These are phyloP conservation scores for Talaromyces ruber DNA, from an alignment of 495 filamentous ascomycete species.

Conservation along the genomic window DNA sequence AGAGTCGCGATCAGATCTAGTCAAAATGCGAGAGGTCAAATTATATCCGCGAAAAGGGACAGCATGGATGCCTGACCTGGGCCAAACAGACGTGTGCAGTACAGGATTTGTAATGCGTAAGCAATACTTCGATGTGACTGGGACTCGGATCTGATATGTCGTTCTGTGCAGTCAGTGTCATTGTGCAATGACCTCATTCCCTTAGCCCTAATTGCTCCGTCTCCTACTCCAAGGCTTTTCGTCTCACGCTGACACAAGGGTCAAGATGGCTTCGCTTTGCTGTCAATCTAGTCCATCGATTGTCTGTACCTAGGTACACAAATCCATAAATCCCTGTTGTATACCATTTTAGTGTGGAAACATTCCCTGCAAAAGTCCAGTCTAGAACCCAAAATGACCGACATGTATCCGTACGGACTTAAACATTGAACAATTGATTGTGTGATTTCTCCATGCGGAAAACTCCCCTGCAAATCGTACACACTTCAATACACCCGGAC, in stretches of 20 bases:
- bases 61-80: neutral
- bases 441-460: neutral
- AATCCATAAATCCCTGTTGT: neutral
- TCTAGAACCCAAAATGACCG: neutral
- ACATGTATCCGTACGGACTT: neutral
- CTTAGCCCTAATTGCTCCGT: neutral
- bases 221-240: neutral
- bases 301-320: neutral
- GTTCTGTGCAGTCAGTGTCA: neutral
- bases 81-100: neutral
- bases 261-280: neutral
- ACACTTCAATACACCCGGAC: neutral
- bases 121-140: neutral
- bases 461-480: neutral
- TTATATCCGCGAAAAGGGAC: neutral
- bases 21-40: neutral
- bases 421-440: neutral
- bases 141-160: neutral
- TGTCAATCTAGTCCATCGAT: neutral
- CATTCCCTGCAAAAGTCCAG: neutral
- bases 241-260: neutral
- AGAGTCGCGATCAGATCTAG: neutral
- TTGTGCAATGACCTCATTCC: constrained; percentile 1
- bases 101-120: neutral
- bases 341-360: neutral